Evolutionary conservation across 768 basidiomycete genomes (phyloP), one percentile per base, ranked within the genome.

Genomic region (Auriculariales sp.): DNA sequence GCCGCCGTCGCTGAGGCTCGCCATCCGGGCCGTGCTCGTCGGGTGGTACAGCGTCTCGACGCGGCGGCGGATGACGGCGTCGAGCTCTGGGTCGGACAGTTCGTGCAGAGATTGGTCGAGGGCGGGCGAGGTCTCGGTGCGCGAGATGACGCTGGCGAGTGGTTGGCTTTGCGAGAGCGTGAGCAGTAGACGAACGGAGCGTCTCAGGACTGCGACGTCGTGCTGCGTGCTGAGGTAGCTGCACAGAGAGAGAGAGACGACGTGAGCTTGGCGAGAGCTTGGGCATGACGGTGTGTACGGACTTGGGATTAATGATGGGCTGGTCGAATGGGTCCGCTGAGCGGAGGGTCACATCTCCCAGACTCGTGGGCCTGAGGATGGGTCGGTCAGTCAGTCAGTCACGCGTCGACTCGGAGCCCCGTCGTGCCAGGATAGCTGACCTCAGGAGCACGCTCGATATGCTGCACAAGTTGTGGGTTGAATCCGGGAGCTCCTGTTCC

Each of bases 191-290:
- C 67, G 64, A 30, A 69, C 54, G 17, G 66, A 71, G 14, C 73
- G 71, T 19, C 68, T 55, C 49, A 74, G 53, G 4, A 54, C 59
- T 22, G 64, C 61, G 10, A 71, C 19, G 50, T 74, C 72, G 46
- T 72, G 67, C 46, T 61, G 54, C 2, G 65, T 67, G 0, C 63
- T 58, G 25, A 74, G 64, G 53, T 74, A 74, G 47, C 72, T 74
- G n/a, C n/a, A n/a, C n/a, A n/a, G n/a, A n/a, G 47, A 36, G n/a
- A n/a, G n/a, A n/a, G n/a, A n/a, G n/a, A 62, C n/a, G 5, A 1
- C 9, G 31, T 47, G 17, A 30, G n/a, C 17, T 44, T 3, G 22
- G 30, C 6, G 19, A 14, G 7, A 15, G 31, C 28, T 6, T 6
- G 28, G 46, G 14, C 4, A 14, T 9, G 22, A 4, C 7, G 24